Evolutionary conservation across 208 protist species (phyloP), one percentile per base, ranked within the genome.

Genomic region (Vickermania spadyakhi): DNA sequence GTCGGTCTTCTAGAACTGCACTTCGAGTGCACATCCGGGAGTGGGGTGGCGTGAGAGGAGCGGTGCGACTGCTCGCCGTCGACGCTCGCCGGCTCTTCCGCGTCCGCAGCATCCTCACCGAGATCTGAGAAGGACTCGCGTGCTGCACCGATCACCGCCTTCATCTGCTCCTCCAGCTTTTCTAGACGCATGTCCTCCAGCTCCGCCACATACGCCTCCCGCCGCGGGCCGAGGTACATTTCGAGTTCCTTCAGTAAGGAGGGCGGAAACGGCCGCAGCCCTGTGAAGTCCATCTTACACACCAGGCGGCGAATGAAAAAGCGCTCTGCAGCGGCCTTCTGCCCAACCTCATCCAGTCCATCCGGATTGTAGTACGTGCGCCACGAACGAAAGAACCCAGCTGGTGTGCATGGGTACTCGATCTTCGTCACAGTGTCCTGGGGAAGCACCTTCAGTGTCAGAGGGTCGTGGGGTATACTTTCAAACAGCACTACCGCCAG

Each of bases 401-500:
- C 11, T 4, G 65, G 28, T 3, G 57, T 66, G 56, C 64, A 67
- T 2, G 58, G 29, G 52, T 62, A 60, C 29, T 75, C 70, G 18
- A 69, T 18, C 7, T 50, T 31, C 5, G 27, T 62, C 54, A 31
- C 7, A 31, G 31, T 41, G 55, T 67, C 51, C 52, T 54, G 31
- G 50, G 18, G 55, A 45, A 75, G 41, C 23, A 59, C 52, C 23
- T 66, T 60, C 27, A 81, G 49, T 1, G 66, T 77, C 1, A 58
- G 31, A n/a, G 60, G 61, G 57, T 81, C 64, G 52, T 81, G 71
- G 21, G 75, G 70, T 2, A 45, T 52, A 30, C 70, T 64, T 52
- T 81, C 70, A 49, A 66, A 72, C 31, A 70, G 28, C 1, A 81
- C 68, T 1, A 77, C 66, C 23, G 75, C 65, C n/a, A 81, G 66